Conservation (phyloP, 2,329 filamentous ascomycete genomes). For the Verruconis gallopava region DNA sequence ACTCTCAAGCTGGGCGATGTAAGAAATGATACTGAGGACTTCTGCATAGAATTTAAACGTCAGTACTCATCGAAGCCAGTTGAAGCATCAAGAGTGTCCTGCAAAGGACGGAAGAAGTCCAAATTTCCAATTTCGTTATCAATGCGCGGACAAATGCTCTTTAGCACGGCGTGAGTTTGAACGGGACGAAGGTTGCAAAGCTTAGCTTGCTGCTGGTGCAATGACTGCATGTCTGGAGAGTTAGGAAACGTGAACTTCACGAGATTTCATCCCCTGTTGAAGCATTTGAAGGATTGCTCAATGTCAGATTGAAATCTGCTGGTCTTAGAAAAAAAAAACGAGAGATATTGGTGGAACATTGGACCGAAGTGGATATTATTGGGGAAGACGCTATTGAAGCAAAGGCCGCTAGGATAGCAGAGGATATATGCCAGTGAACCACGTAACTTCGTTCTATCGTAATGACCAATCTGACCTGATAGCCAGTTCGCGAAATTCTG, state of each 20-base stretch:
- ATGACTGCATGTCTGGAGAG: slow-evolving; percentile 49
- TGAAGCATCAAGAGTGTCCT: slow-evolving; percentile 34
- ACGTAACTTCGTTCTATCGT: no score
- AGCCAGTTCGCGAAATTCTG: no score
- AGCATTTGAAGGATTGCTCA: slow-evolving; percentile 18
- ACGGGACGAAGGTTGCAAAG: slow-evolving; percentile 41
- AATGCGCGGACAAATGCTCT: slow-evolving; percentile 48
- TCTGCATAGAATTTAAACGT: slow-evolving; percentile 23
- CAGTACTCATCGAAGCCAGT: slow-evolving; percentile 34
- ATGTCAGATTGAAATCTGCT: slow-evolving; percentile 17
- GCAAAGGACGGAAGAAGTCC: slow-evolving; percentile 30
- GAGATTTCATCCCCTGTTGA: slow-evolving; percentile 16
- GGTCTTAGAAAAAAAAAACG: slow-evolving; percentile 18
- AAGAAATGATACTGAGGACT: slow-evolving; percentile 49
- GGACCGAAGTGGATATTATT: slow-evolving; percentile 14
- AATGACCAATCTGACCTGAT: no score
- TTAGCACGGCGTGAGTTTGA: slow-evolving; percentile 26
- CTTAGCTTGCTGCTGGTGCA: slow-evolving; percentile 46
- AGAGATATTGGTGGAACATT: slow-evolving; percentile 20
- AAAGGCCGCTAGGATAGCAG: no score
- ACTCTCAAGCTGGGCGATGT: slow-evolving; percentile 40
- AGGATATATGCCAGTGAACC: no score
- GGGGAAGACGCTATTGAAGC: slow-evolving; percentile 7
- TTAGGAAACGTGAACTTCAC: slow-evolving; percentile 18
- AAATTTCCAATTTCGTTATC: slow-evolving; percentile 42